Percentiles rank a stretch among this genome's conserved stretches.
These are phyloP conservation scores for Penicillium vulpinum DNA, from an alignment of 2,329 filamentous ascomycete genomes.

Conservation along the genomic window DNA sequence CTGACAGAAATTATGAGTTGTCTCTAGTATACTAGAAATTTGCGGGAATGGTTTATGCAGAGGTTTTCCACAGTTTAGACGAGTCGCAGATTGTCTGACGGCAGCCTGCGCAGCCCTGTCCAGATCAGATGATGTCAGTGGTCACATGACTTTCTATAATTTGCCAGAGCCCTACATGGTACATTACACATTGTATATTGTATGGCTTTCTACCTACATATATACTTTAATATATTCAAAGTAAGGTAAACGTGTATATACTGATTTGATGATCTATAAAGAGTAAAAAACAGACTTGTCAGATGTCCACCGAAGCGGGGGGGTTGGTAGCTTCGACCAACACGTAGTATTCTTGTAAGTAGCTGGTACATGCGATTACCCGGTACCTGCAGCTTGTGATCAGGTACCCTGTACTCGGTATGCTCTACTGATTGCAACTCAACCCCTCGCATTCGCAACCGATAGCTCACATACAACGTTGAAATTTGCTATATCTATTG, in stretches of 20 bases:
- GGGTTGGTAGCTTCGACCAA: neutral
- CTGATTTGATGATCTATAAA: neutral
- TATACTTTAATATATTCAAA: neutral
- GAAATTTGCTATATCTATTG: neutral
- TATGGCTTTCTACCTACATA: neutral
- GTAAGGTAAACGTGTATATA: neutral
- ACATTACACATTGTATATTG: neutral
- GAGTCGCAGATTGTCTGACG: constrained; percentile 5
- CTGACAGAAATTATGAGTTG: constrained; percentile 5
- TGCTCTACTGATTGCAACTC: neutral
- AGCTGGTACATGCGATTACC: constrained; percentile 1
- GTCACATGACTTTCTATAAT: constrained; percentile 5
- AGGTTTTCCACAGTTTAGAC: neutral
- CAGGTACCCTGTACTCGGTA: neutral
- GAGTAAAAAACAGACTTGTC: neutral
- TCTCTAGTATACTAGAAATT: neutral
- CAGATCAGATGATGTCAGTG: constrained; percentile 19
- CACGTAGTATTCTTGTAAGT: neutral
- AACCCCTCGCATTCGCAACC: constrained; percentile 10
- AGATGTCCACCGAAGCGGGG: constrained; percentile 4
- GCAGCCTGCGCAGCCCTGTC: constrained; percentile 12
- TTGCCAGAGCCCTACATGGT: neutral
- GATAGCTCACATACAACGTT: constrained; percentile 13
- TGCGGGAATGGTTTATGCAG: neutral
- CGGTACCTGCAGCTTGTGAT: neutral